Base-by-base conservation (phyloP, 164 flowering plant species). In the Santalum album region DNA sequence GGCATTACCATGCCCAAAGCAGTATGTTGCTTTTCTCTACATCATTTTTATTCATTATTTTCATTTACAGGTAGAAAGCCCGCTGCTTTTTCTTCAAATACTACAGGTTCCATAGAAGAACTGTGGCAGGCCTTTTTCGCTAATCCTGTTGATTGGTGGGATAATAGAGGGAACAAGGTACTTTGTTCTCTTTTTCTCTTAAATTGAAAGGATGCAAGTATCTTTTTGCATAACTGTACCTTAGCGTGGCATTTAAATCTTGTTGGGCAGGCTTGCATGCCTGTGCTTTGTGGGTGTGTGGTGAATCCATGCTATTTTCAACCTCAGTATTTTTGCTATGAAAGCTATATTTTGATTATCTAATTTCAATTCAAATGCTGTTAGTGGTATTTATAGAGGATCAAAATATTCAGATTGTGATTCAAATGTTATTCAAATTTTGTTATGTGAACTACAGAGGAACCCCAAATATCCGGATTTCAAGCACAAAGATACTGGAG, bases 111-210 rank as follows among this genome's bases (percentile, higher is more conserved):
- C 16, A 49, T 64, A 6, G 76, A 79, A 67, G 86, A 81, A 62
- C 83, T 76, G 38, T 90, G 97, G 97, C 97, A 90, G 60, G 95
- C 92, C 2, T 90, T 83, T 71, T 87, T 90, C 72, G 97, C 92
- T 50, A 87, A 84, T 72, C 97, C 97, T n/a, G 49, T 62, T 7
- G 95, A 84, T 2, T 90, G 97, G 97, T 90, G 95, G 92, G 95
- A 90, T 68, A 87, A 90, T 67, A 68, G 95, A 73, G 84, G 73
- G 47, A 81, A 66, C 75, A 87, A 90, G 95, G 97, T 90, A 78
- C 6, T 22, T 2, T 58, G 4, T 52, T 46, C 15, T 19, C 25
- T 32, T 39, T 1, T 29, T 23, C 19, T 22, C 32, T 15, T 42
- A 25, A 42, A 21, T 20, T 29, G 12, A 17, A 24, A 15, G 2